Evolutionary conservation across 2,329 filamentous ascomycete genomes (phyloP).

Genomic region (Monilinia laxa): DNA sequence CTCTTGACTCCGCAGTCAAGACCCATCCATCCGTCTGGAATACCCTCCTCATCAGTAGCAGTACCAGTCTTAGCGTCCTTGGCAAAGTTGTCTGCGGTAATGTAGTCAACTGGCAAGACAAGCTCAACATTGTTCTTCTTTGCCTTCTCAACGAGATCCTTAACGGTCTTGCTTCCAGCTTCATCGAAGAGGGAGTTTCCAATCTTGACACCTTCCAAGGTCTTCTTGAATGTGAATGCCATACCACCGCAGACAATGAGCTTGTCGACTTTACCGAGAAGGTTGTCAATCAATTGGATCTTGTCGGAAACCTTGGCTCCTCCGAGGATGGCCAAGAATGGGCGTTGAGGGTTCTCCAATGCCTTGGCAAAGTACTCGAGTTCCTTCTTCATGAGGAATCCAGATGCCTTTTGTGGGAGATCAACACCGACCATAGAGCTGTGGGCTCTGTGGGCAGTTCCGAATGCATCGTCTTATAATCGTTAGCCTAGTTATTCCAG

Average conservation of each 20-base stretch:
- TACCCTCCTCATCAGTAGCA: constrained; percentile 83
- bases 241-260: constrained; percentile 96
- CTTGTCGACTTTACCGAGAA: constrained; percentile 96
- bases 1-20: constrained; percentile 92
- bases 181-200: constrained; percentile 92
- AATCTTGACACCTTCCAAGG: constrained; percentile 85
- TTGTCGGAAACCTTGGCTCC: constrained; percentile 99
- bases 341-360: constrained; percentile 86
- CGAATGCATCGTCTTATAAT: constrained; percentile 84
- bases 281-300: constrained; percentile 99
- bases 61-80: constrained; percentile 77
- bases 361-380: constrained; percentile 99
- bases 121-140: constrained; percentile 96
- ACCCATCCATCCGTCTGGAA: constrained; percentile 97
- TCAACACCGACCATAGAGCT: constrained; percentile 98
- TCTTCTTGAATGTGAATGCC: constrained; percentile 99
- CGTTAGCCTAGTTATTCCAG: neutral
- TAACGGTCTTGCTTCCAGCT: constrained; percentile 88
- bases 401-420: constrained; percentile 93
- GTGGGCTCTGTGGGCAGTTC: constrained; percentile 96
- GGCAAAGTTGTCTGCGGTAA: constrained; percentile 93
- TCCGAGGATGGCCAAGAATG: constrained; percentile 97
- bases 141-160: constrained; percentile 86
- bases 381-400: constrained; percentile 99
- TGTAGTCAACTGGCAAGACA: constrained; percentile 90